Evolutionary conservation across 306 rosid species (phyloP), one percentile per base, ranked within the genome.

Genomic region (Medicago truncatula): DNA sequence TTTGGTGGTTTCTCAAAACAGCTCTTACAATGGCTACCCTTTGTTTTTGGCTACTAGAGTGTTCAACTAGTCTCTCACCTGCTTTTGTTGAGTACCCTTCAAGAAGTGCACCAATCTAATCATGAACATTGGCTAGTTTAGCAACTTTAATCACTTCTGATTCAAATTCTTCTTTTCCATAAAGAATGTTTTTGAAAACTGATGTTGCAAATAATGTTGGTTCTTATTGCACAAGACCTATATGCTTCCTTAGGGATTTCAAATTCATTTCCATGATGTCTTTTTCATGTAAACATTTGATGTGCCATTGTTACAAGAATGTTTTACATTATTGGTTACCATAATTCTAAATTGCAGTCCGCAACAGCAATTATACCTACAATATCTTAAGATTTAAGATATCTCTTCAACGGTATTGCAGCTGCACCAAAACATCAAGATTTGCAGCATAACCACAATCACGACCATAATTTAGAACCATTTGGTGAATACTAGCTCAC

Each of bases 161-260:
- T 68, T 93, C 95, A 3, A 88, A 69, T 8, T 85, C 94, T 77
- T 89, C 96, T 63, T 83, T 90, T 38, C 98, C 97, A 18, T 90
- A 93, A 2, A 84, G 73, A 73, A 93, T 90, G 60, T 90, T 93
- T 75, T 89, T 93, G 64, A 83, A 87, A 59, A 93, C 90, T 41
- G 98, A 68, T n/a, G 93, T 89, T 12, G 95, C 93, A 43, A 93
- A 93, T 44, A 93, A 92, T 57, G 97, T 89, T 1, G 97, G 98
- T 63, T 93, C 98, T 80, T 93, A 97, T 78, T 90, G 98, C 62
- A 93, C 98, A 8, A 93, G 80, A 16, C 97, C 98, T 12, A 93
- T 87, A 69, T 85, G 97, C 57, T 84, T 90, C 75, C 97, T 83
- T 1, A 93, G 88, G 21, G 91, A 90, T 70, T 84, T 93, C 71